Evolutionary conservation across 495 filamentous ascomycete species (phyloP).

Genomic region (Annulohypoxylon moriforme): DNA sequence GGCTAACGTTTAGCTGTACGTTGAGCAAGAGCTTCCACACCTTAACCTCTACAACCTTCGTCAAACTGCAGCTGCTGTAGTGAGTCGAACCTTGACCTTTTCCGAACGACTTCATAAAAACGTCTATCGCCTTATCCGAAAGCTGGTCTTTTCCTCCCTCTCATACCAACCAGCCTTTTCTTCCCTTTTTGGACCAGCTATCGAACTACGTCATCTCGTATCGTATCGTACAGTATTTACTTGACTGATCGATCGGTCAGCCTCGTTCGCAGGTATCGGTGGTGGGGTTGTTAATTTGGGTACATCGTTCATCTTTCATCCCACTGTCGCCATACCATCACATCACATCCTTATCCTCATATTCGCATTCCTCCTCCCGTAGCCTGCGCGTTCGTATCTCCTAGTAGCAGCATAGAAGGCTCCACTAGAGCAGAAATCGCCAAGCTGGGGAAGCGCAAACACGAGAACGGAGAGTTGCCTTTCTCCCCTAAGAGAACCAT

Average conservation of each 20-base stretch:
- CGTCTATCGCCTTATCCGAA: constrained; percentile 24
- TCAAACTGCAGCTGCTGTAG: constrained; percentile 22
- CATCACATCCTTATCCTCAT: neutral
- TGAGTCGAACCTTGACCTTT: neutral
- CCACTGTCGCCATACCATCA: constrained; percentile 3
- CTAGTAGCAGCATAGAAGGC: constrained; percentile 25
- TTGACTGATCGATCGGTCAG: constrained; percentile 31
- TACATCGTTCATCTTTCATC: constrained; percentile 27
- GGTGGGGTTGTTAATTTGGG: constrained; percentile 38
- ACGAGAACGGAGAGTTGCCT: constrained; percentile 77
- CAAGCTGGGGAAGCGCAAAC: constrained; percentile 84
- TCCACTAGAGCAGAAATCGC: constrained; percentile 43
- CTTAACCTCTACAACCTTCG: constrained; percentile 10
- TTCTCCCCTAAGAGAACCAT: constrained; percentile 84
- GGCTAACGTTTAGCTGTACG: constrained; percentile 7
- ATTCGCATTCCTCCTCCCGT: neutral
- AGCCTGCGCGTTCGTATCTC: constrained; percentile 1
- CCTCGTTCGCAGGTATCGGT: constrained; percentile 31
- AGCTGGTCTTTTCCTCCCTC: constrained; percentile 31
- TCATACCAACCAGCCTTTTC: neutral
- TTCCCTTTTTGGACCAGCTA: constrained; percentile 22
- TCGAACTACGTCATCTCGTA: constrained; percentile 39
- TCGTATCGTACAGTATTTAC: neutral
- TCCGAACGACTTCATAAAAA: constrained; percentile 9
- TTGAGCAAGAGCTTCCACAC: constrained; percentile 20